Evolutionary conservation across 495 filamentous ascomycete genomes (phyloP).

Genomic region (Lasiosphaeris hirsuta): DNA sequence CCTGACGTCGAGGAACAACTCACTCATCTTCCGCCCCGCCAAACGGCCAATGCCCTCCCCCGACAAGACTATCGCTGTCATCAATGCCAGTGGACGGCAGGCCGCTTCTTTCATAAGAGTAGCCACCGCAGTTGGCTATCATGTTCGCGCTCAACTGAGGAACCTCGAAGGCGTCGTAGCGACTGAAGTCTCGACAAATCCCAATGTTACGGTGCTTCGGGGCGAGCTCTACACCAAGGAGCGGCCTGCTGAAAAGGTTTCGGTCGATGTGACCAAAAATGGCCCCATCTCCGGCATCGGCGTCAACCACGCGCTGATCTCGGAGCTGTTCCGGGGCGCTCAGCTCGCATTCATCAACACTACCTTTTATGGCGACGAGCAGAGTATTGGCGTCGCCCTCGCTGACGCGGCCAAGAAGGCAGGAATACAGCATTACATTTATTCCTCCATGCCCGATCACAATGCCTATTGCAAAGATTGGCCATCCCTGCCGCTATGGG

Average conservation of each 20-base stretch:
- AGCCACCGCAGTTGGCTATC: conserved; percentile 85
- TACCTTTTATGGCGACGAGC: conserved; percentile 94
- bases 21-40: conserved; percentile 46
- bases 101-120: conserved; percentile 90
- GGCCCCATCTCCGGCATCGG: conserved; percentile 45
- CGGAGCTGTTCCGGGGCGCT: conserved; percentile 73
- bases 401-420: conserved; percentile 87
- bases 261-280: conserved; percentile 42
- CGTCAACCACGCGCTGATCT: conserved; percentile 62
- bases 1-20: conserved; percentile 48
- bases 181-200: conserved; percentile 71
- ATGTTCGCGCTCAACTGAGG: conserved; percentile 83
- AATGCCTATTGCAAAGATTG: conserved; percentile 62
- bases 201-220: conserved; percentile 79
- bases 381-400: conserved; percentile 77
- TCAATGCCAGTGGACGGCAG: conserved; percentile 90
- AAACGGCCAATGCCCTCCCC: conserved; percentile 53
- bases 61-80: conserved; percentile 80
- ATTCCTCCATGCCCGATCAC: conserved; percentile 96
- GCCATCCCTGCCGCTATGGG: conserved; percentile 86
- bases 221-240: conserved; percentile 72
- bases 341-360: conserved; percentile 96
- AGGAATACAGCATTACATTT: conserved; percentile 86
- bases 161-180: conserved; percentile 79
- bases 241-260: conserved; percentile 37